Base-by-base conservation (phyloP, 1,139 yeast genomes). In the Hemisphaericaspora xylanilytica region DNA sequence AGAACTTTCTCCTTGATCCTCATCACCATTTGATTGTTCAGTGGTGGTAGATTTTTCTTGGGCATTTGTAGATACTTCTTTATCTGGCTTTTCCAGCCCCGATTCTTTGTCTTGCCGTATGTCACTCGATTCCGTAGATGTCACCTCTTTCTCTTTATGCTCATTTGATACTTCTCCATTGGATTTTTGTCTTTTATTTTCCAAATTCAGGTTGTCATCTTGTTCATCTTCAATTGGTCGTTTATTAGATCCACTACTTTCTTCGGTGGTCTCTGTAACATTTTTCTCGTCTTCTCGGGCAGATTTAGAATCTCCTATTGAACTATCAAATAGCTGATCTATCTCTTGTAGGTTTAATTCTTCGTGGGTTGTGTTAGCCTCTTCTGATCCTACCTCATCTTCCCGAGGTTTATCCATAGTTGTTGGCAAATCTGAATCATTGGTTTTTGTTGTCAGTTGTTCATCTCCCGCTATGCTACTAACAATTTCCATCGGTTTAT, bases 271-370 rank as follows among this genome's bases (percentile, higher is more conserved):
- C n/a, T 28, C 38, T 8, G 32, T 9, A 8, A 18, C 15, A 6
- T 9, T 22, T 10, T 33, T 33, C 13, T 26, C 33, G 3, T 21
- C 27, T 14, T 16, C 20, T 12, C 10, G 11, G 4, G 9, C 15
- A 11, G 24, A 3, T 11, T 3, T 18, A 5, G 18, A 7, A 7
- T 25, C 35, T 12, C 29, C 28, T 12, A 32, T 27, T 3, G 45
- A 29, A 15, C 29, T 39, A 6, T 37, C 39, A 32, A 41, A 41
- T 12, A 43, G 18, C 16, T 31, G 33, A 22, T 40, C 42, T 14
- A 42, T 37, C 28, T 42, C 40, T 12, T 41, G 16, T 5, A 36
- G 30, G 24, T 31, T 34, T 7, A 36, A 28, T 15, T 39, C 42
- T 10, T 20, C 31, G 12, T 33, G 31, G n/a, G n/a, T 5, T 22